Base-by-base conservation (phyloP, 192 early-diverging fungal genomes). In the Cladochytrium replicatum region DNA sequence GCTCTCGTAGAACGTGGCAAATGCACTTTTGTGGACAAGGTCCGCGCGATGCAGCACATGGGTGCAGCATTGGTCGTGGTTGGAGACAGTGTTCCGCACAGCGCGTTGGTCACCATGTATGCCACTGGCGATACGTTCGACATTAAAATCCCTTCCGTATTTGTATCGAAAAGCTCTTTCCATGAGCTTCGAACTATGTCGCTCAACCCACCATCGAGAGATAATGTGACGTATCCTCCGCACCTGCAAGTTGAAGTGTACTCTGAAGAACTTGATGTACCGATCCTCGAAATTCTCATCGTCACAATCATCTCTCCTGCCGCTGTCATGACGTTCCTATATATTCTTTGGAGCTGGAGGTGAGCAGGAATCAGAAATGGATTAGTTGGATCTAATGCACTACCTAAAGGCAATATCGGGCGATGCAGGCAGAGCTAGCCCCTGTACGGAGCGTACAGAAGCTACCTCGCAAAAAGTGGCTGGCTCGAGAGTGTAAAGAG, bases 1-100 rank as follows among this genome's bases (percentile, higher is more conserved):
- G 83, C 87, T 6, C 67, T 97, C 1, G 83, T 95, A 2, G 77
- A 86, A 48, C 80, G 94, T 43, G 94, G 93, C 41, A 69, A 73
- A 17, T 97, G 94, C 58, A 70, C 83, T 0, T 97, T 97, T 55
- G 72, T 86, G 29, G 83, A 88, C 4, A 97, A 97, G 63, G 83
- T 97, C 6, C 71, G 89, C 30, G 78, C 81, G 26, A 91, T 95
- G 89, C 89, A 97, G 68, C 61, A 54, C 4, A 77, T 78, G 29
- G 91, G 91, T 23, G 88, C 88, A 1, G 69, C 72, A 7, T 88
- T 83, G 0, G 91, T 96, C 17, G 71, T 93, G 21, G 88, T 97
- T 9, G 92, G 91, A 13, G 90, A 96, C 46, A 54, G 58, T 37
- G 26, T 57, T 67, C 71, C 74, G 32, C 63, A 78, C 32, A 34